phyloP scores from a whole-genome alignment of 352 stramenopile species.

The Peronospora belbahrii region DNA sequence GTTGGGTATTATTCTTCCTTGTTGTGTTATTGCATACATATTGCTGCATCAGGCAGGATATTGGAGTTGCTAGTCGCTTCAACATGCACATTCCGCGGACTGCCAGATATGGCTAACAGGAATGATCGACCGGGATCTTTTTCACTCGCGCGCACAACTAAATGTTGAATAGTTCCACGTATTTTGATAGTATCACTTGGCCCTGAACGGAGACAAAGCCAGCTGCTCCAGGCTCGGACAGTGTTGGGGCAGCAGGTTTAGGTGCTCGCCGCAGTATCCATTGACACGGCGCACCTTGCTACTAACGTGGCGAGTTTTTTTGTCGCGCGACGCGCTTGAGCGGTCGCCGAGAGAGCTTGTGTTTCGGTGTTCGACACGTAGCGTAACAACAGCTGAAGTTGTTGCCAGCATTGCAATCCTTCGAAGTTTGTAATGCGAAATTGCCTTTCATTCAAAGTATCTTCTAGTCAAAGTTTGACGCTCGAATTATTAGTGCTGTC shows the following conservation, averaged over 20 bases:
- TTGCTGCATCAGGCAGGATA: constrained; percentile 1
- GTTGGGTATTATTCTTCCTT: background rate
- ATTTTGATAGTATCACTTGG: constrained; percentile 5
- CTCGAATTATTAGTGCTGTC: background rate
- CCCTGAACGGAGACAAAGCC: constrained; percentile 4
- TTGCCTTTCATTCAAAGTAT: background rate
- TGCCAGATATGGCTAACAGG: background rate
- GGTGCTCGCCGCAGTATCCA: background rate
- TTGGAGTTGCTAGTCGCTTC: background rate
- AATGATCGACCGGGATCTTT: background rate
- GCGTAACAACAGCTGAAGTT: background rate
- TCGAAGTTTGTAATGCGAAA: background rate
- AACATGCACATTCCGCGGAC: background rate
- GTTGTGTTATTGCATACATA: constrained; percentile 6
- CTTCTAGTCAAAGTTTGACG: no score
- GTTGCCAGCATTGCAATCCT: background rate
- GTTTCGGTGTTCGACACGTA: constrained; percentile 5
- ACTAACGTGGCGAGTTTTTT: no score
- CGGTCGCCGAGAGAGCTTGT: no score
- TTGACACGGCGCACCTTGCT: background rate
- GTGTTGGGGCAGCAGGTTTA: constrained; percentile 7
- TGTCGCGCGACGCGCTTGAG: no score
- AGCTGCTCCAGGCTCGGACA: no score
- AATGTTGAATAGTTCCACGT: constrained; percentile 5
- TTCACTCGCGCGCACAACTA: constrained; percentile 5